These are phyloP conservation scores for Exophiala sp. DNA, from an alignment of 2,329 filamentous ascomycete species.

Conservation along the genomic window DNA sequence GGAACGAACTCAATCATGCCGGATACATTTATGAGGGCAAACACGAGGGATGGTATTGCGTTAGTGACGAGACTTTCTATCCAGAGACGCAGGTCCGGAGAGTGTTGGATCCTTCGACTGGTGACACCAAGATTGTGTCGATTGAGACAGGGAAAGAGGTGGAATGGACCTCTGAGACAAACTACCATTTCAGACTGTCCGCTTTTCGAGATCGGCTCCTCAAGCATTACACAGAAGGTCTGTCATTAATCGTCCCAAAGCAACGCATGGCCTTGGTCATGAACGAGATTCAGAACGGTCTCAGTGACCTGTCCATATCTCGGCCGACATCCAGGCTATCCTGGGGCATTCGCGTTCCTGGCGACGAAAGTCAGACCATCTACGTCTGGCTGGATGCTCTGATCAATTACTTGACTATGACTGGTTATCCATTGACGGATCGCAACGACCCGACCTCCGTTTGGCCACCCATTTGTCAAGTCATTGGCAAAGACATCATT, in stretches of 20 bases:
- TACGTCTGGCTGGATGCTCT: conserved; percentile 98
- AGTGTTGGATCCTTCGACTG: conserved; percentile 73
- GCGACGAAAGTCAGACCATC: conserved; percentile 80
- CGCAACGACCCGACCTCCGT: conserved; percentile 60
- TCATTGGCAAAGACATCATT: conserved; percentile 94
- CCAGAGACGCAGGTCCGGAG: conserved; percentile 71
- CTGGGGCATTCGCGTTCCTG: conserved; percentile 89
- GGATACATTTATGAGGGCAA: conserved; percentile 79
- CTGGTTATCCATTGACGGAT: conserved; percentile 74
- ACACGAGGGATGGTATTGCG: conserved; percentile 94
- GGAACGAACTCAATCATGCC: conserved; percentile 71
- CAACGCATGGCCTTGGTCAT: conserved; percentile 75
- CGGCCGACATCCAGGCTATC: conserved; percentile 70
- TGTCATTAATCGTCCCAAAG: conserved; percentile 70
- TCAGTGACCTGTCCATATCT: conserved; percentile 87
- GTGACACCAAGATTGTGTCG: conserved; percentile 74
- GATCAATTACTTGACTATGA: conserved; percentile 85
- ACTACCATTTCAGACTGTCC: conserved; percentile 92
- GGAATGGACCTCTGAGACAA: conserved; percentile 88
- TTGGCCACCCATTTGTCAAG: conserved; percentile 89
- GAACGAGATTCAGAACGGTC: conserved; percentile 68
- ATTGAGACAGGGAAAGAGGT: conserved; percentile 88
- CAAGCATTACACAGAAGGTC: conserved; percentile 73
- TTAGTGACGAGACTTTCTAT: conserved; percentile 96
- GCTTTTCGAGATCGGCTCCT: conserved; percentile 75